phyloP scores from a whole-genome alignment of 1,139 yeast species.

The Eremothecium gossypii region DNA sequence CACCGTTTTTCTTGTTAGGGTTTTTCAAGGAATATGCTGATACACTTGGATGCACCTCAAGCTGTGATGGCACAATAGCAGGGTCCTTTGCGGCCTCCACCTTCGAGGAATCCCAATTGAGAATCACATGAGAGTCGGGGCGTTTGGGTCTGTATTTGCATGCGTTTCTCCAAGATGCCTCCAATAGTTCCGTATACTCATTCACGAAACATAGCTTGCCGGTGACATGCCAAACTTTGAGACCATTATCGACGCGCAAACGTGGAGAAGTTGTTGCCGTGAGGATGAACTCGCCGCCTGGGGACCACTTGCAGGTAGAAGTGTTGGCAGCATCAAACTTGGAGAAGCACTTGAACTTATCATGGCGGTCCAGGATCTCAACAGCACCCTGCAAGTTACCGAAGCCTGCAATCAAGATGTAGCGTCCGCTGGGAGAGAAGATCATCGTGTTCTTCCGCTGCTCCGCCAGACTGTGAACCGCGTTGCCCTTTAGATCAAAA shows the following conservation, averaged over 20 bases:
- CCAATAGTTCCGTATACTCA: constrained; percentile 72
- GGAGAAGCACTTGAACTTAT: constrained; percentile 69
- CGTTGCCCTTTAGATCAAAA: constrained; percentile 89
- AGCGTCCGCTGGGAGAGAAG: constrained; percentile 91
- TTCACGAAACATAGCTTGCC: constrained; percentile 73
- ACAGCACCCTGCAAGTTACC: constrained; percentile 97
- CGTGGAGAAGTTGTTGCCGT: constrained; percentile 98
- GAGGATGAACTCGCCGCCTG: constrained; percentile 89
- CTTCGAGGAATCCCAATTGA: constrained; percentile 22
- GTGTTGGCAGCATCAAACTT: constrained; percentile 90
- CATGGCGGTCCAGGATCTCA: constrained; percentile 88
- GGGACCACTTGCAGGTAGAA: constrained; percentile 94
- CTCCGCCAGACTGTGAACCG: constrained; percentile 73
- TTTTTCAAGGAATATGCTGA: constrained; percentile 45
- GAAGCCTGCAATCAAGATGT: constrained; percentile 88
- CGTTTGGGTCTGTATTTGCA: constrained; percentile 18
- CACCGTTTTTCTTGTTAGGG: constrained; percentile 28
- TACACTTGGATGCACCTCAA: constrained; percentile 56
- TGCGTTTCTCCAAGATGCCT: constrained; percentile 79
- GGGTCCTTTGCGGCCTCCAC: constrained; percentile 40
- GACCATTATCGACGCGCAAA: constrained; percentile 91
- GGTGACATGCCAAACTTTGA: constrained; percentile 84
- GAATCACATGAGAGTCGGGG: constrained; percentile 18
- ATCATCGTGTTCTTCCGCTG: constrained; percentile 84
- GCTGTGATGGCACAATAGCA: constrained; percentile 19